phyloP scores from a whole-genome alignment of 768 basidiomycete genomes.

The Daedalea quercina region DNA sequence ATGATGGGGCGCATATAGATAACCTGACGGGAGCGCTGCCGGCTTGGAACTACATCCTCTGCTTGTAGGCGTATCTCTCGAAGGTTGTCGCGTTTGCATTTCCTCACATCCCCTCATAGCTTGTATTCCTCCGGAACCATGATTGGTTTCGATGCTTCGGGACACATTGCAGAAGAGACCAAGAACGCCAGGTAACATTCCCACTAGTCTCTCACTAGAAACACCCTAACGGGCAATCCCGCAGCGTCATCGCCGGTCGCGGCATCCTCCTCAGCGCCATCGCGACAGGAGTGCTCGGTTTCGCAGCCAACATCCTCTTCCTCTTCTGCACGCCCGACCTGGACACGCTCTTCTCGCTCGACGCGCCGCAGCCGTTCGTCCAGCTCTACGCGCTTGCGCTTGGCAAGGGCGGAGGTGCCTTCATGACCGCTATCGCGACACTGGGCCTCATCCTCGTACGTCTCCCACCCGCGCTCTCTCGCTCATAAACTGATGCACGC shows the following conservation, averaged over 20 bases:
- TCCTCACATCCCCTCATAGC: constrained; percentile 28
- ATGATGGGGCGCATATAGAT: constrained; percentile 37
- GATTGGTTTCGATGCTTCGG: constrained; percentile 72
- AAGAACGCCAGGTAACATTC: constrained; percentile 23
- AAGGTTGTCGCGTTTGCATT: not conserved
- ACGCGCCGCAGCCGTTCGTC: constrained; percentile 89
- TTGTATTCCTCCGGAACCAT: constrained; percentile 83
- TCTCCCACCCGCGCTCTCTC: not conserved
- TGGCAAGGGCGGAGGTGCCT: constrained; percentile 69
- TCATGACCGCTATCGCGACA: constrained; percentile 84
- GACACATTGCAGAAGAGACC: constrained; percentile 27
- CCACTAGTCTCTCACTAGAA: not conserved
- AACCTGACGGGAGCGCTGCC: constrained; percentile 85
- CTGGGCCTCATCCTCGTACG: constrained; percentile 80
- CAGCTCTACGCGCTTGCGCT: constrained; percentile 80
- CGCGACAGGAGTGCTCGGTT: constrained; percentile 75
- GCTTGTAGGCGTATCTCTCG: constrained; percentile 48
- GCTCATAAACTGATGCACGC: not conserved
- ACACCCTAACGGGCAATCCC: not conserved
- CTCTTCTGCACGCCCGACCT: constrained; percentile 81
- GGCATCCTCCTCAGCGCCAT: constrained; percentile 77
- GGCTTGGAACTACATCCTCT: constrained; percentile 90
- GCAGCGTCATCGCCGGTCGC: constrained; percentile 69
- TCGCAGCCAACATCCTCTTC: constrained; percentile 72
- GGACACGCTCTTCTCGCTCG: constrained; percentile 63